phyloP scores from a whole-genome alignment of 495 filamentous ascomycete species.

The Daldinia decipiens region DNA sequence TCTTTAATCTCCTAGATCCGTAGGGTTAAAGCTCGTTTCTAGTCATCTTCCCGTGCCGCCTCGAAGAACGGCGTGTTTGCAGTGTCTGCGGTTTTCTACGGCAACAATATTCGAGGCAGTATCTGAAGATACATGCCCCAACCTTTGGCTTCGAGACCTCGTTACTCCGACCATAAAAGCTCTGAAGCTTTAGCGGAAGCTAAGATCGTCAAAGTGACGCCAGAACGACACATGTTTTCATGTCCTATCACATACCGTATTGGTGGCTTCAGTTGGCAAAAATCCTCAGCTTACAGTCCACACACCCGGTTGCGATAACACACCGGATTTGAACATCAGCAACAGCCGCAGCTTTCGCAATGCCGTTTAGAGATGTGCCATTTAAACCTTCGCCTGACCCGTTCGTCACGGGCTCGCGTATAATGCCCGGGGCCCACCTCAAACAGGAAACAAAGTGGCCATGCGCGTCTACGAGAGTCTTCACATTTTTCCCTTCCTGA shows the following conservation, averaged over 20 bases:
- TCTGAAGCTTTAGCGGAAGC: not conserved
- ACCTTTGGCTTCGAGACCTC: slow-evolving; percentile 2
- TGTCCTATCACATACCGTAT: not conserved
- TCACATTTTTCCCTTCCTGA: slow-evolving; percentile 91
- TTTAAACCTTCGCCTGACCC: slow-evolving; percentile 63
- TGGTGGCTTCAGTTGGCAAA: slow-evolving; percentile 61
- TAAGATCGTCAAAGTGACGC: not conserved
- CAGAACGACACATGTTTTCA: slow-evolving; percentile 8
- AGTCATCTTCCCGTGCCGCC: not conserved
- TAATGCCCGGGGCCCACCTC: slow-evolving; percentile 87
- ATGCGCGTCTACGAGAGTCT: slow-evolving; percentile 81
- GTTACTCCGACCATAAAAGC: slow-evolving; percentile 1
- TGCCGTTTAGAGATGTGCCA: slow-evolving; percentile 59
- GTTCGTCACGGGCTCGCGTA: slow-evolving; percentile 2
- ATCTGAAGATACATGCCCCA: not conserved
- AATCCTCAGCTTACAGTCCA: slow-evolving; percentile 69
- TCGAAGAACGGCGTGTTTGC: not conserved
- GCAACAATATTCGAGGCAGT: slow-evolving; percentile 10
- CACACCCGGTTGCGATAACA: slow-evolving; percentile 71
- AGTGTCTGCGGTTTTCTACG: not conserved
- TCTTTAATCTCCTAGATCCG: slow-evolving; percentile 15
- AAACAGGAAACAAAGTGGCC: slow-evolving; percentile 89
- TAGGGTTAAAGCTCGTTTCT: slow-evolving; percentile 17
- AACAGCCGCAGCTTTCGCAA: slow-evolving; percentile 57
- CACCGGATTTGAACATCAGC: slow-evolving; percentile 64